Evolutionary conservation across 306 rosid species (phyloP).

Genomic region (Purshia tridentata): DNA sequence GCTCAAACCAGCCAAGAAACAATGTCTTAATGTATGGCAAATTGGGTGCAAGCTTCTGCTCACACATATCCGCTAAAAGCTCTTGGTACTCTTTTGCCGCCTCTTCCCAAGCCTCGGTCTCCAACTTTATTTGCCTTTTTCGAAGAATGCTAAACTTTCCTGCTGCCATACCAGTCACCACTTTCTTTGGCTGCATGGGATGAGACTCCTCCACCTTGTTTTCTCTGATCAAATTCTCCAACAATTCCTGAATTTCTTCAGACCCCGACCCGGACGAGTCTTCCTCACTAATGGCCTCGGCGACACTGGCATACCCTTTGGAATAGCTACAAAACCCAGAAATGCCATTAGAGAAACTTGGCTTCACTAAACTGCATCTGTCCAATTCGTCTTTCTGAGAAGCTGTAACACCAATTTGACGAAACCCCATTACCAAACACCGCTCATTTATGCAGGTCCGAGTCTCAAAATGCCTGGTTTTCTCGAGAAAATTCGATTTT

Average conservation of each 20-base stretch:
- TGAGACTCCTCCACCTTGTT: constrained; percentile 30
- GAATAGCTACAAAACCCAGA: constrained; percentile 16
- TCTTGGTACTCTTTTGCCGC: constrained; percentile 89
- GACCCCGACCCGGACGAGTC: constrained; percentile 60
- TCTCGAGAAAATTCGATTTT: constrained; percentile 30
- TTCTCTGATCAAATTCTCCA: constrained; percentile 39
- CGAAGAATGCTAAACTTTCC: constrained; percentile 47
- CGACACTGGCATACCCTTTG: constrained; percentile 54
- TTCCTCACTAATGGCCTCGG: constrained; percentile 73
- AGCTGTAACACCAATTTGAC: constrained; percentile 17
- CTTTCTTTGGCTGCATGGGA: constrained; percentile 39
- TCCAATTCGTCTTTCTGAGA: constrained; percentile 28
- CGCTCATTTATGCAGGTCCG: constrained; percentile 15
- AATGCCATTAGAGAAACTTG: constrained; percentile 23
- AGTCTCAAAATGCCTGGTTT: constrained; percentile 16
- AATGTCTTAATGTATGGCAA: constrained; percentile 85
- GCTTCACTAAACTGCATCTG: constrained; percentile 33
- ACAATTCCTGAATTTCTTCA: constrained; percentile 55
- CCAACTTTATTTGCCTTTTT: constrained; percentile 68
- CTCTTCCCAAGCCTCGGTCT: constrained; percentile 94
- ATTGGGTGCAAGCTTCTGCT: constrained; percentile 88
- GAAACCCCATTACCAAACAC: constrained; percentile 16
- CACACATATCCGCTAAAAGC: constrained; percentile 73
- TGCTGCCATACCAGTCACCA: constrained; percentile 36
- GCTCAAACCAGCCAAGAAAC: constrained; percentile 97